A percentile compares a stretch with the other conserved stretches of the same genome.
Conservation (phyloP, 192 early-diverging fungal genomes). For the Backusella psychrophila region DNA sequence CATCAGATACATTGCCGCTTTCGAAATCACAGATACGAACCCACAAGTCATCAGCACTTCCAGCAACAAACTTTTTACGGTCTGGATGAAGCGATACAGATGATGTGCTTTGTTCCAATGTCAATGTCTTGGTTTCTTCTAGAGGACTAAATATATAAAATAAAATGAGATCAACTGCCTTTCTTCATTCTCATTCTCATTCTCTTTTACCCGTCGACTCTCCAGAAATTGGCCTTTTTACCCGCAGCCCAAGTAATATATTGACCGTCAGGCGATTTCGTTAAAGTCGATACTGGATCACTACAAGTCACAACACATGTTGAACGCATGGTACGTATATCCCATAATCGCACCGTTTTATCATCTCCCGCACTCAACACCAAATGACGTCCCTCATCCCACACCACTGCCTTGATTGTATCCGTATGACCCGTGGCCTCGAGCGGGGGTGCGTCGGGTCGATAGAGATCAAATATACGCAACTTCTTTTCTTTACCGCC, state of each 20-base stretch:
- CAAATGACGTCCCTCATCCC: slow-evolving; percentile 57
- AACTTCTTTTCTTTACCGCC: slow-evolving; percentile 83
- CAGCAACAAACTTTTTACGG: slow-evolving; percentile 76
- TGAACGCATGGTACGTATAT: slow-evolving; percentile 64
- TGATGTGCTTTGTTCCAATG: slow-evolving; percentile 68
- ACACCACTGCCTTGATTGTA: slow-evolving; percentile 61
- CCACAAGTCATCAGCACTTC: slow-evolving; percentile 79
- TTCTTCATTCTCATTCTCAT: background rate
- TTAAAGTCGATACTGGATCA: slow-evolving; percentile 67
- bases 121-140: slow-evolving; percentile 50
- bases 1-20: slow-evolving; percentile 71
- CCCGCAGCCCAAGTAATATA: slow-evolving; percentile 79
- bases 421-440: slow-evolving; percentile 51
- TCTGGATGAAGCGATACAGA: slow-evolving; percentile 81
- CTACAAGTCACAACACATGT: slow-evolving; percentile 63
- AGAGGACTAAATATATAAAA: slow-evolving; percentile 5
- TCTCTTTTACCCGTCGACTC: slow-evolving; percentile 58
- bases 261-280: slow-evolving; percentile 70
- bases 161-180: background rate
- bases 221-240: slow-evolving; percentile 71
- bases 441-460: slow-evolving; percentile 42
- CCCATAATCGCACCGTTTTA: slow-evolving; percentile 62
- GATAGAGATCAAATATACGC: slow-evolving; percentile 75
- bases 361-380: slow-evolving; percentile 64
- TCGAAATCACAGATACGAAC: slow-evolving; percentile 83